These are phyloP conservation scores for Brassica balearica DNA, from an alignment of 441 rosid species.

Conservation along the genomic window DNA sequence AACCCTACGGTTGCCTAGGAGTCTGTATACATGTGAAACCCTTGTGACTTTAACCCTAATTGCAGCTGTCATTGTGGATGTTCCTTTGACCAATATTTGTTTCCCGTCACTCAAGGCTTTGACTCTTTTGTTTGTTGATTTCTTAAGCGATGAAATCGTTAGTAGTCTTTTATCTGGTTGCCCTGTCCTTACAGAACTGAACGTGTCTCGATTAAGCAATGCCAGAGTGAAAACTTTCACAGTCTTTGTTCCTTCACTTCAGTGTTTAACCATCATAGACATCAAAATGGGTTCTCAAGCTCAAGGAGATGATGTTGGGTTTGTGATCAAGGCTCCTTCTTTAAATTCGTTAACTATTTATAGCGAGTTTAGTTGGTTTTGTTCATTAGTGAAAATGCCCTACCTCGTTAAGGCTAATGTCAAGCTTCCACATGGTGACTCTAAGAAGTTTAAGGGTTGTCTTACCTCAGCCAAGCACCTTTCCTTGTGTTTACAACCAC, in stretches of 20 bases:
- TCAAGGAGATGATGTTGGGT: conserved; percentile 1
- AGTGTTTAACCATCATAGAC: neutral
- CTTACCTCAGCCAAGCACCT: conserved; percentile 11
- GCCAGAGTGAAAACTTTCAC: neutral
- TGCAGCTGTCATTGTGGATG: neutral
- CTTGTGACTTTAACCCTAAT: neutral
- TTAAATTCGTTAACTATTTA: neutral
- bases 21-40: neutral
- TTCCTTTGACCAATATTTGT: conserved; percentile 9
- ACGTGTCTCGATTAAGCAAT: neutral
- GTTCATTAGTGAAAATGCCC: neutral
- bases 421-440: neutral
- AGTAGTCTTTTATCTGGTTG: conserved; percentile 1
- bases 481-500: neutral
- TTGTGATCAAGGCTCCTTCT: neutral
- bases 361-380: neutral
- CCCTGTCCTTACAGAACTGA: conserved; percentile 10
- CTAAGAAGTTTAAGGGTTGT: neutral
- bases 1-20: neutral
- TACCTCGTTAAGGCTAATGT: neutral
- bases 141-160: neutral
- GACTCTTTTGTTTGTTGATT: neutral
- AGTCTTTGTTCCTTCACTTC: neutral
- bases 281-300: neutral
- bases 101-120: conserved; percentile 22